These are phyloP conservation scores for Trichoderma sp. DNA, from an alignment of 2,329 filamentous ascomycete species.

Conservation along the genomic window DNA sequence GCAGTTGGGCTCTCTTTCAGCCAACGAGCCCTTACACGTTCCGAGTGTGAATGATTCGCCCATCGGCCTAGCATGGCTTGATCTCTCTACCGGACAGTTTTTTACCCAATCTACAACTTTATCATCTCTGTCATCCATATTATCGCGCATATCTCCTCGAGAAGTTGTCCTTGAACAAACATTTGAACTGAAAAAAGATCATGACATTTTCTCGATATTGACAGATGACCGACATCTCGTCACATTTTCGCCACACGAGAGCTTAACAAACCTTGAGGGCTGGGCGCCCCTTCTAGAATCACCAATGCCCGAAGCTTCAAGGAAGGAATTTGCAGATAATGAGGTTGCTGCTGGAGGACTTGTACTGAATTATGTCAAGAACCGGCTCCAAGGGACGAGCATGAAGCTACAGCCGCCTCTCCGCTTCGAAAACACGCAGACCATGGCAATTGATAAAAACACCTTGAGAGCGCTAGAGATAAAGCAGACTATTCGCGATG, in stretches of 20 bases:
- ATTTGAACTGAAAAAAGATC: constrained; percentile 58
- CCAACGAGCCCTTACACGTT: neutral
- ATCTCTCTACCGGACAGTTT: constrained; percentile 93
- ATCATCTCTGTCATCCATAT: constrained; percentile 71
- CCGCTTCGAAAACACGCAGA: constrained; percentile 70
- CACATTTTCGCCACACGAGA: constrained; percentile 63
- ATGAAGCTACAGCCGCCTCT: constrained; percentile 83
- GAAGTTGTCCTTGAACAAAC: constrained; percentile 79
- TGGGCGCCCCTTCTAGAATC: constrained; percentile 81
- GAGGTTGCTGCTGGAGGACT: constrained; percentile 78
- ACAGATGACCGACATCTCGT: constrained; percentile 75
- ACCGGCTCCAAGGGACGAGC: constrained; percentile 73
- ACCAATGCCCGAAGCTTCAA: constrained; percentile 57
- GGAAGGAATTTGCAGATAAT: constrained; percentile 60
- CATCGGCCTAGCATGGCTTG: constrained; percentile 88
- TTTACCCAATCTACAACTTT: constrained; percentile 77
- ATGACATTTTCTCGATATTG: constrained; percentile 66
- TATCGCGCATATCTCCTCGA: constrained; percentile 79
- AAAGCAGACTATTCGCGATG: constrained; percentile 80
- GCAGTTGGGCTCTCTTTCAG: neutral
- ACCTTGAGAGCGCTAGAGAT: constrained; percentile 89
- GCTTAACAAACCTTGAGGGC: constrained; percentile 54
- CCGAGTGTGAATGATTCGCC: constrained; percentile 29
- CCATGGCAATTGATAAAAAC: constrained; percentile 90
- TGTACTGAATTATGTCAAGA: constrained; percentile 81